phyloP scores from a whole-genome alignment of 805 yeast genomes.

The Kodamaea kakaduensis region DNA sequence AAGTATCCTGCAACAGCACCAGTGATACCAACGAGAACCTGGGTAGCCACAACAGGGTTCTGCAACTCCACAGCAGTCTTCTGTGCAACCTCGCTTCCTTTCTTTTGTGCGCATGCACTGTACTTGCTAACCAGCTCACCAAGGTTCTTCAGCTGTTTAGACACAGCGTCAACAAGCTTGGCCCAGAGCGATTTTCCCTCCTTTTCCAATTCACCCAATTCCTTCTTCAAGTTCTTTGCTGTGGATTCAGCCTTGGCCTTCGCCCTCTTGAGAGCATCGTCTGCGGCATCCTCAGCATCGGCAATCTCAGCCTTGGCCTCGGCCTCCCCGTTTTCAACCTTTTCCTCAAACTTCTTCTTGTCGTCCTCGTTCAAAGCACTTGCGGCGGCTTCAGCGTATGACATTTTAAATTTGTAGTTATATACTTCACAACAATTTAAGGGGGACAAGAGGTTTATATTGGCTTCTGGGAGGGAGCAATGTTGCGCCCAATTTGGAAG shows the following conservation, averaged over 20 bases:
- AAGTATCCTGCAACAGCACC: constrained; percentile 46
- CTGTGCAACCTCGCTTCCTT: constrained; percentile 10
- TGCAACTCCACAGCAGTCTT: constrained; percentile 41
- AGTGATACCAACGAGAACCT: constrained; percentile 46
- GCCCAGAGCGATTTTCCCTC: constrained; percentile 19
- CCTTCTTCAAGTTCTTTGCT: constrained; percentile 11
- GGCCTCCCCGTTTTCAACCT: constrained; percentile 5
- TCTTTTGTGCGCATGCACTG: constrained; percentile 3
- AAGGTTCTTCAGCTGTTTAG: constrained; percentile 7
- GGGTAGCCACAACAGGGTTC: constrained; percentile 60
- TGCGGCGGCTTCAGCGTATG: constrained; percentile 42
- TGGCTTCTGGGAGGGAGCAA: not conserved
- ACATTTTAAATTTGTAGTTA: constrained; percentile 7
- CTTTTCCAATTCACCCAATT: constrained; percentile 19
- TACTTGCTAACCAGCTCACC: constrained; percentile 1
- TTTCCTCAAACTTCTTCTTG: constrained; percentile 3
- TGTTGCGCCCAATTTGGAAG: not conserved
- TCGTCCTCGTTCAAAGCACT: constrained; percentile 8
- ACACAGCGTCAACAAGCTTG: constrained; percentile 11
- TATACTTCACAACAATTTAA: constrained; percentile 1
- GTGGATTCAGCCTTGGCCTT: constrained; percentile 5
- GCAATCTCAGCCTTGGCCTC: constrained; percentile 9
- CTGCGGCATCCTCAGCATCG: constrained; percentile 14
- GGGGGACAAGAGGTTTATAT: constrained; percentile 3
- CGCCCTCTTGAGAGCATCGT: constrained; percentile 10